A percentile compares a stretch with the other conserved stretches of the same genome.
Conservation (phyloP, 768 basidiomycete species). For the Calvatia gigantea region DNA sequence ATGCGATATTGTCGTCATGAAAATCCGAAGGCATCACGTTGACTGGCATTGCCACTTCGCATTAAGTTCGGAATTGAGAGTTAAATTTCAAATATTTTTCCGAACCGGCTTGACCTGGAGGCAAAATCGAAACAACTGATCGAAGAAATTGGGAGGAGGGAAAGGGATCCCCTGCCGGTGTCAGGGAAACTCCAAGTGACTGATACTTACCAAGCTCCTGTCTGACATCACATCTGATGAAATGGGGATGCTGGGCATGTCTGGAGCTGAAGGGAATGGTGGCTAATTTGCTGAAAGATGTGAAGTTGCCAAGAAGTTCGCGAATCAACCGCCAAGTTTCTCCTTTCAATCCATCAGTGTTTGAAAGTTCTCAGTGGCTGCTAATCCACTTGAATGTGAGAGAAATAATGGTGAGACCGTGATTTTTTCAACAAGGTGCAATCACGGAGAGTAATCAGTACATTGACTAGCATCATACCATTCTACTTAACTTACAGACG, state of each 20-base stretch:
- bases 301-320: no score
- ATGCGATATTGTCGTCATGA: no score
- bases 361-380: no score
- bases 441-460: no score
- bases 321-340: no score
- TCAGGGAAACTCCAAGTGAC: background rate
- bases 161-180: background rate
- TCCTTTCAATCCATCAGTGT: no score
- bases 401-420: no score
- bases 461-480: background rate
- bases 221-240: background rate
- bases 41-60: no score
- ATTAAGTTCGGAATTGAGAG: background rate
- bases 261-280: background rate
- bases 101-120: background rate
- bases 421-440: no score
- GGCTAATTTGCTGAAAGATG: background rate
- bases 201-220: background rate
- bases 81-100: background rate
- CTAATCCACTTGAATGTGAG: no score
- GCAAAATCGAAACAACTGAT: background rate
- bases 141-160: background rate
- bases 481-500: constrained; percentile 12
- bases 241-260: background rate
- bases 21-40: no score